Evolutionary conservation across 2,329 filamentous ascomycete genomes (phyloP), one percentile per base, ranked within the genome.

Genomic region (Erysiphe pulchra): DNA sequence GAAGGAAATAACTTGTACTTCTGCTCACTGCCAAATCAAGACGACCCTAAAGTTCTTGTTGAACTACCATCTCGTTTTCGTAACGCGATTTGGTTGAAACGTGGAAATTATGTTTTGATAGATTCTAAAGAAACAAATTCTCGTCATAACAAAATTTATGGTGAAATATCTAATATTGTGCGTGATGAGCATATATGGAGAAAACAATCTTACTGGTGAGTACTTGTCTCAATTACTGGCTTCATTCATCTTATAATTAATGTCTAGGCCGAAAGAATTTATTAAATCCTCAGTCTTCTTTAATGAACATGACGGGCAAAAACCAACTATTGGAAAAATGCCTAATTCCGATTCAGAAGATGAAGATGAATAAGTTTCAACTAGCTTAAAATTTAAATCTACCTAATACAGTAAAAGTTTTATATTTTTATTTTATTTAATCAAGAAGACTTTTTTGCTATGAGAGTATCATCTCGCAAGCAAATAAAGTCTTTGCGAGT

Each of bases 151-250:
- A 85, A 84, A 60, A 71, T 92, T 12, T 70, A 73, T 45, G 90
- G 87, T 13, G 83, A 93, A 61, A 94, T 98, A 55, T 69, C 92
- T 53, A 94, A 94, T 57, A 75, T 95, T 33, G 85, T 95, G 34
- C 70, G 83, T 34, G 84, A 94, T 56, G 86, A 94, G 65, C 92
- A 83, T 63, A 68, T 69, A 39, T 98, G 90, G 90, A 74, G 85
- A 56, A 93, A 92, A 63, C 76, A 80, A 64, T 56, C 67, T 10
- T 98, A 87, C 59, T 95, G 90, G 90, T 87, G 48, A 46, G 47
- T 17, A 32, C 4, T 13, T n/a, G 13, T 17, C 17, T 17, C 24
- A 28, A 28, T 28, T 28, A 28, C 24, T 28, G 7, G 8, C 24
- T 28, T 28, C 24, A 28, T 28, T 7, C 24, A 6, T 28, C 24